Evolutionary conservation across 441 rosid species (phyloP).

Genomic region (Francoa sonchifolia): DNA sequence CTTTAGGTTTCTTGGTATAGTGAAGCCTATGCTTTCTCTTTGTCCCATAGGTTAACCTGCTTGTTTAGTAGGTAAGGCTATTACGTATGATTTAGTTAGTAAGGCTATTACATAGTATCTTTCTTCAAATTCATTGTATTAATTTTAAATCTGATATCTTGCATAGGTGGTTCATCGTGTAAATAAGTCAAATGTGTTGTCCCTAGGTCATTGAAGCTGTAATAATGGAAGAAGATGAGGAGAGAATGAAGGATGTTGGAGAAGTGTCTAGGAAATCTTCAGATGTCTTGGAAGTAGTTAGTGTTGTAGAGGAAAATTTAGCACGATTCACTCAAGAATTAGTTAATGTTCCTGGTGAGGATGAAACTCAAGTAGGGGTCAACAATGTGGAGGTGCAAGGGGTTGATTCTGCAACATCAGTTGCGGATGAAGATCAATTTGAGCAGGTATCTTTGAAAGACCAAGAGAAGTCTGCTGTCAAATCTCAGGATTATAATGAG

Average conservation of each 20-base stretch:
- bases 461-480: constrained; percentile 38
- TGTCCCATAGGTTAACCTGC: too few relatives aligned
- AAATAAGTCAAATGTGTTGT: constrained; percentile 21
- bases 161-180: constrained; percentile 22
- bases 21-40: too few relatives aligned
- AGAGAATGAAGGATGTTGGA: constrained; percentile 23
- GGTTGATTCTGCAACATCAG: constrained; percentile 22
- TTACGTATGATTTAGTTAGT: too few relatives aligned
- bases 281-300: constrained; percentile 17
- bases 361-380: constrained; percentile 18
- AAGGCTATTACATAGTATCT: too few relatives aligned
- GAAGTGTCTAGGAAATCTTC: constrained; percentile 23
- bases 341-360: constrained; percentile 15
- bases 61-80: too few relatives aligned
- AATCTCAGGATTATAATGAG: constrained; percentile 15
- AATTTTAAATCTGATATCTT: too few relatives aligned
- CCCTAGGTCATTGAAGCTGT: too few relatives aligned
- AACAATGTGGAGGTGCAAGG: constrained; percentile 20
- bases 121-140: too few relatives aligned
- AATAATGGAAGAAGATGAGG: too few relatives aligned
- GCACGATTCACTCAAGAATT: constrained; percentile 26
- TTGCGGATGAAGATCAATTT: constrained; percentile 58
- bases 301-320: constrained; percentile 23
- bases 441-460: constrained; percentile 76
- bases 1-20: too few relatives aligned